Evolutionary conservation across 495 filamentous ascomycete species (phyloP).

Genomic region (Aspergillus cavernicola): DNA sequence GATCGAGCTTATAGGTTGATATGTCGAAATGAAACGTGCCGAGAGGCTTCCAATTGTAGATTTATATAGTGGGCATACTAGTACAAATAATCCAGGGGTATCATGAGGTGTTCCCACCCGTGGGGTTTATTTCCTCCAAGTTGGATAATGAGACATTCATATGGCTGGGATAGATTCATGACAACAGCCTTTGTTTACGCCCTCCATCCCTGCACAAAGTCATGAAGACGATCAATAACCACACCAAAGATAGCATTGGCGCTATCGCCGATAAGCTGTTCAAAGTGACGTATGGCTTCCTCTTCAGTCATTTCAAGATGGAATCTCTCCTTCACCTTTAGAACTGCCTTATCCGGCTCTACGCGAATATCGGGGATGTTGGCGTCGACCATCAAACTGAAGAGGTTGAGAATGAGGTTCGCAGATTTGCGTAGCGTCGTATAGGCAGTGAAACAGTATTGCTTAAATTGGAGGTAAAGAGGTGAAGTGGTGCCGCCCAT

Average conservation of each 20-base stretch:
- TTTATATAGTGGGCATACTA: neutral
- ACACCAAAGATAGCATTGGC: conserved; percentile 84
- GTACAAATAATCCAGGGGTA: conserved; percentile 2
- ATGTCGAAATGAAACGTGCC: neutral
- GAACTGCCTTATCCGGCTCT: conserved; percentile 86
- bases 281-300: conserved; percentile 84
- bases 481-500: conserved; percentile 83
- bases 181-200: conserved; percentile 42
- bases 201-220: conserved; percentile 85
- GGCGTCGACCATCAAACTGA: conserved; percentile 94
- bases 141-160: neutral
- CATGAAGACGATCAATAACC: conserved; percentile 92
- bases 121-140: too few relatives aligned
- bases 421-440: conserved; percentile 83
- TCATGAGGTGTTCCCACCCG: too few relatives aligned
- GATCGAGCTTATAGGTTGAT: neutral
- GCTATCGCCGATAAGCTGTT: conserved; percentile 83
- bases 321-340: conserved; percentile 93
- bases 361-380: conserved; percentile 93
- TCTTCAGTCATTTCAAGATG: conserved; percentile 90
- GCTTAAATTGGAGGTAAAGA: conserved; percentile 82
- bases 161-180: neutral
- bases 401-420: conserved; percentile 92
- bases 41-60: neutral
- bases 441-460: conserved; percentile 95